Conservation (phyloP, 441 rosid genomes). For the Pelargonium fulgidum region DNA sequence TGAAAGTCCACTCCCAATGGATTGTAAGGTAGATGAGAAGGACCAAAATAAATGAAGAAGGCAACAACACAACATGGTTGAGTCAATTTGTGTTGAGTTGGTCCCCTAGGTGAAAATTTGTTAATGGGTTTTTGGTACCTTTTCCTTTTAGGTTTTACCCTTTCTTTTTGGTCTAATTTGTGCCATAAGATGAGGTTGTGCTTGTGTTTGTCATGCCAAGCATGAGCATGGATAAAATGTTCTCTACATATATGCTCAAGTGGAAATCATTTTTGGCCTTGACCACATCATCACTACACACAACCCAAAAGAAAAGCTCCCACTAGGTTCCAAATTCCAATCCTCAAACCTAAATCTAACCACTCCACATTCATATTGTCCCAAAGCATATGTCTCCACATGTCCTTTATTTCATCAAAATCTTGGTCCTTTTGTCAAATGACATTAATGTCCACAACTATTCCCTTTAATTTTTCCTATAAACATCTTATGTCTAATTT, state of each 20-base stretch:
- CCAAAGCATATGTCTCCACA: conserved; percentile 1
- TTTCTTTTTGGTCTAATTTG: neutral
- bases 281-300: conserved; percentile 10
- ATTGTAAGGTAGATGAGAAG: no score
- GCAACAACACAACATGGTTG: no score
- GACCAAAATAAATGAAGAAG: no score
- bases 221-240: neutral
- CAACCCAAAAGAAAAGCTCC: neutral
- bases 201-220: neutral
- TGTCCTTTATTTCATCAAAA: neutral
- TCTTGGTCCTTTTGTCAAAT: neutral
- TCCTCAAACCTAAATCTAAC: neutral
- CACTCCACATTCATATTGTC: conserved; percentile 11
- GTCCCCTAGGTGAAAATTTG: no score
- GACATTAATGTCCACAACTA: neutral
- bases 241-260: conserved; percentile 4
- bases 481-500: neutral
- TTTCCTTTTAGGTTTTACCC: no score
- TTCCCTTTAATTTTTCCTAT: neutral
- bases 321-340: neutral
- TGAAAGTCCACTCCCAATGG: no score
- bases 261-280: conserved; percentile 3
- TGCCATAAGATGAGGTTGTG: neutral
- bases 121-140: no score
- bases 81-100: no score